Conservation (phyloP, 2,329 filamentous ascomycete species). For the Ophiostoma pallidulum region DNA sequence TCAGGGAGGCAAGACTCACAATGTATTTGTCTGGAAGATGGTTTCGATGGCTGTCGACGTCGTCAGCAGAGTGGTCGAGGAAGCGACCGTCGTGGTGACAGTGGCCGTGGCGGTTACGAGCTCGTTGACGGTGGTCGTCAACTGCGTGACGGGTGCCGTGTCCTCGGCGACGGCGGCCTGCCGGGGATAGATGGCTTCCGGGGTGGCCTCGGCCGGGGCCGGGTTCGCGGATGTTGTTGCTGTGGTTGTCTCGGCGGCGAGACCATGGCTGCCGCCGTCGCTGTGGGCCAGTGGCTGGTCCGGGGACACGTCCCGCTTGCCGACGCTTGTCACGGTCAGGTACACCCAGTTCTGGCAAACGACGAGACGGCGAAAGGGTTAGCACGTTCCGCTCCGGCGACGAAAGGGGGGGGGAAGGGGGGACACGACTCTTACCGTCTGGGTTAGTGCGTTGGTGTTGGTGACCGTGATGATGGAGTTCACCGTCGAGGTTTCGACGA, state of each 20-base stretch:
- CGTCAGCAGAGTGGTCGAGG: slow-evolving; percentile 5
- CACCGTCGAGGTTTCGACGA: slow-evolving; percentile 14
- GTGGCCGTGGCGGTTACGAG: slow-evolving; percentile 9
- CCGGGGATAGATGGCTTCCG: background rate
- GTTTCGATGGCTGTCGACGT: slow-evolving; percentile 7
- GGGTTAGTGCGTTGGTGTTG: slow-evolving; percentile 15
- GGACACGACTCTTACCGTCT: slow-evolving; percentile 19
- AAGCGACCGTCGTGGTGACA: background rate
- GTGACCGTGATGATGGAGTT: slow-evolving; percentile 14
- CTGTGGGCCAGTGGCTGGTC: background rate
- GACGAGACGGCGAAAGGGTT: too few relatives aligned
- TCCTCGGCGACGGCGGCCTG: slow-evolving; percentile 10
- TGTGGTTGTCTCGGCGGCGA: too few relatives aligned
- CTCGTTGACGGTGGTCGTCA: slow-evolving; percentile 9
- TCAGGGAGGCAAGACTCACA: slow-evolving; percentile 2
- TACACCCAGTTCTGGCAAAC: slow-evolving; percentile 17
- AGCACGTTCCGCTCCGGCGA: too few relatives aligned
- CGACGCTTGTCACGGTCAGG: slow-evolving; percentile 8
- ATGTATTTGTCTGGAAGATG: slow-evolving; percentile 12
- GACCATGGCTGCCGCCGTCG: background rate
- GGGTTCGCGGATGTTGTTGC: too few relatives aligned
- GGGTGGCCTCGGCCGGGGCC: background rate
- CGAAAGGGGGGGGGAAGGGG: too few relatives aligned
- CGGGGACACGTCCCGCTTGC: slow-evolving; percentile 9
- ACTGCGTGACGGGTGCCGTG: slow-evolving; percentile 5